Percentiles rank a stretch among this genome's conserved stretches.
Conservation (phyloP, 2,329 filamentous ascomycete genomes). For the Arthrobotrys entomopaga region DNA sequence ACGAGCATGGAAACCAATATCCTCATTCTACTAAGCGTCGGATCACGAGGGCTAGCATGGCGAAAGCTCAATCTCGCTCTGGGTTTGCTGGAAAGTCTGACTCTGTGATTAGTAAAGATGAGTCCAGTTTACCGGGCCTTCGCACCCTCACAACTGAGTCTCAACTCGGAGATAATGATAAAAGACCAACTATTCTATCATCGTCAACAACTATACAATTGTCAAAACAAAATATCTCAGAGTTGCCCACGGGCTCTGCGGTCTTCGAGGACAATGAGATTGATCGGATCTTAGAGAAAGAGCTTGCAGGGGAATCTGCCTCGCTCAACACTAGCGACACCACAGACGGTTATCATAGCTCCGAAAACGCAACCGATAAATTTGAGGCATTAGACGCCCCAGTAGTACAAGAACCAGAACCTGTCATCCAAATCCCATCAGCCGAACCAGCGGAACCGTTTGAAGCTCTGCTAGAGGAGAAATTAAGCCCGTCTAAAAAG, state of each 20-base stretch:
- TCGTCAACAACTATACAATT: slow-evolving; percentile 57
- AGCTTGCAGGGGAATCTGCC: slow-evolving; percentile 69
- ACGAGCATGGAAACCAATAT: slow-evolving; percentile 9
- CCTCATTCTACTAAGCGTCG: slow-evolving; percentile 35
- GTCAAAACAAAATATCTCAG: slow-evolving; percentile 1
- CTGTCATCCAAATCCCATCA: too few relatives aligned
- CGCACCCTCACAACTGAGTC: slow-evolving; percentile 14
- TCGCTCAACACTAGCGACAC: too few relatives aligned
- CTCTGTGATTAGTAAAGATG: slow-evolving; percentile 3
- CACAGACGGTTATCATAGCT: slow-evolving; percentile 61
- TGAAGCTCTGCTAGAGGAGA: too few relatives aligned
- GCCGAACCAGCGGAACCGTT: too few relatives aligned
- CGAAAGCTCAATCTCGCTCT: slow-evolving; percentile 4
- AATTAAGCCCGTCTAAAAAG: too few relatives aligned
- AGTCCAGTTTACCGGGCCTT: background rate
- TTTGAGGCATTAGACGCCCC: too few relatives aligned
- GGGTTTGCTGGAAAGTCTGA: background rate
- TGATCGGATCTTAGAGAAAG: slow-evolving; percentile 73
- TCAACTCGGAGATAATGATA: slow-evolving; percentile 60
- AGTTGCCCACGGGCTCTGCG: background rate
- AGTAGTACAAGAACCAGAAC: too few relatives aligned
- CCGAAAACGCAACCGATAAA: slow-evolving; percentile 62
- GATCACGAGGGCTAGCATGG: slow-evolving; percentile 48
- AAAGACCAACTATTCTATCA: slow-evolving; percentile 66
- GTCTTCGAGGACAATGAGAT: slow-evolving; percentile 70